Conservation (phyloP, 352 stramenopile species). For the Globisporangium canariense region DNA sequence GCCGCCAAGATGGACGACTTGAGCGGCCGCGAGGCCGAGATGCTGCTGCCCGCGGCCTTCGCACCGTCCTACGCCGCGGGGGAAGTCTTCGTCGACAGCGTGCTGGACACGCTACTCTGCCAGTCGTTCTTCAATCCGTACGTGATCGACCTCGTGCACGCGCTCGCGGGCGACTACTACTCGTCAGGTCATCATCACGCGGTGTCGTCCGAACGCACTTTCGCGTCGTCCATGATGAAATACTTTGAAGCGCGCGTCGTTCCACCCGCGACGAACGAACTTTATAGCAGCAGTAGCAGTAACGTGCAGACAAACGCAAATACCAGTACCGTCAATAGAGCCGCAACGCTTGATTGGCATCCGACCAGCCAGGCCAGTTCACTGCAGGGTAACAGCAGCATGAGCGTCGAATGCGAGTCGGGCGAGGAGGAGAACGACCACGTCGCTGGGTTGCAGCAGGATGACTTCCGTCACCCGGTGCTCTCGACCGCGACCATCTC, state of each 20-base stretch:
- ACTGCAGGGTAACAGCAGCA: background rate
- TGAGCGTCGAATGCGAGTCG: background rate
- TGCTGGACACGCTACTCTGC: conserved; percentile 61
- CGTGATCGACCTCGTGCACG: conserved; percentile 51
- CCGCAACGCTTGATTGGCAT: background rate
- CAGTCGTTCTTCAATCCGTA: conserved; percentile 78
- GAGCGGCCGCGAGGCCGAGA: conserved; percentile 18
- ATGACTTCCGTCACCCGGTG: conserved; percentile 24
- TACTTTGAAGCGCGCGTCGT: conserved; percentile 20
- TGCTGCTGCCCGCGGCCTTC: conserved; percentile 32
- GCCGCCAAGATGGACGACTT: conserved; percentile 14
- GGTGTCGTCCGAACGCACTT: conserved; percentile 16
- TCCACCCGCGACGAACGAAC: too few species aligned
- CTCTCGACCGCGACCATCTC: conserved; percentile 31
- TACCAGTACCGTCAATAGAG: background rate
- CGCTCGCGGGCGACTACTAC: conserved; percentile 46
- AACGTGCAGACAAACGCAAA: background rate
- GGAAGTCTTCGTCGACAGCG: conserved; percentile 56
- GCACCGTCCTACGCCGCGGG: conserved; percentile 48
- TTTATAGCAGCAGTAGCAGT: background rate
- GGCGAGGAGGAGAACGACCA: conserved; percentile 1
- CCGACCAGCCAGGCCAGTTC: background rate
- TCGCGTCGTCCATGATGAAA: conserved; percentile 28
- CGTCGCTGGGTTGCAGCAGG: conserved; percentile 10
- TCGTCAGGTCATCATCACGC: background rate